phyloP scores from a whole-genome alignment of 306 rosid species.

The Corylus avellana region DNA sequence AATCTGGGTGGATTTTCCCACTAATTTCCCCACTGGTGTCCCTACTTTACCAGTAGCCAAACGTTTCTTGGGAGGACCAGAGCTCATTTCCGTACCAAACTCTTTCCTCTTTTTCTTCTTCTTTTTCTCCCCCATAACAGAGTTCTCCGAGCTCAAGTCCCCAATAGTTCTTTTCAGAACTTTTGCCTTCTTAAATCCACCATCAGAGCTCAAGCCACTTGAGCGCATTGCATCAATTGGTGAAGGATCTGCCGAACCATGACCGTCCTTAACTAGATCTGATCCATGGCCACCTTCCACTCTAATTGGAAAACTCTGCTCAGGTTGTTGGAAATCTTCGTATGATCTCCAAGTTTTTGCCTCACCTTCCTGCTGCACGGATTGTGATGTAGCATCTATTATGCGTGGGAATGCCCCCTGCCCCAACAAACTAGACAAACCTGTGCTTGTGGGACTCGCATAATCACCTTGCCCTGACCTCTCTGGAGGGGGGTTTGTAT shows the following conservation, averaged over 20 bases:
- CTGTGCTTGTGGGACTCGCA: slow-evolving; percentile 27
- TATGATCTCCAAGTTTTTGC: slow-evolving; percentile 26
- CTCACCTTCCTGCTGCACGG: slow-evolving; percentile 42
- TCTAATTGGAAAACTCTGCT: slow-evolving; percentile 26
- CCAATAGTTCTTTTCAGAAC: slow-evolving; percentile 52
- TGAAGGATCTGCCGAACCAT: slow-evolving; percentile 20
- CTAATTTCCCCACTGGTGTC: slow-evolving; percentile 31
- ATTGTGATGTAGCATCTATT: slow-evolving; percentile 38
- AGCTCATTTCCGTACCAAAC: slow-evolving; percentile 34
- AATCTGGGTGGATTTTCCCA: slow-evolving; percentile 36
- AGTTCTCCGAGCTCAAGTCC: slow-evolving; percentile 43
- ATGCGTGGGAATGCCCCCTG: slow-evolving; percentile 31
- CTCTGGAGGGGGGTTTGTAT: slow-evolving; percentile 47
- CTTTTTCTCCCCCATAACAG: slow-evolving; percentile 53
- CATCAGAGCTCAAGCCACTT: slow-evolving; percentile 34
- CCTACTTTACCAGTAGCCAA: slow-evolving; percentile 40
- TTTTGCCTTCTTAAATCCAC: slow-evolving; percentile 58
- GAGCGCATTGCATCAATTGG: slow-evolving; percentile 27
- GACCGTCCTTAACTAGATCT: slow-evolving; percentile 28
- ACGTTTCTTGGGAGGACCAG: slow-evolving; percentile 43
- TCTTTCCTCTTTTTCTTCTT: slow-evolving; percentile 67
- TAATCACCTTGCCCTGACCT: slow-evolving; percentile 28
- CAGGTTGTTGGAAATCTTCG: slow-evolving; percentile 37
- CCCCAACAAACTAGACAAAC: slow-evolving; percentile 34
- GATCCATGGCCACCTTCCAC: slow-evolving; percentile 29